Percentiles rank a stretch among this genome's conserved stretches.
phyloP scores from a whole-genome alignment of 257 asterid genomes.

The Leptodermis oblonga region DNA sequence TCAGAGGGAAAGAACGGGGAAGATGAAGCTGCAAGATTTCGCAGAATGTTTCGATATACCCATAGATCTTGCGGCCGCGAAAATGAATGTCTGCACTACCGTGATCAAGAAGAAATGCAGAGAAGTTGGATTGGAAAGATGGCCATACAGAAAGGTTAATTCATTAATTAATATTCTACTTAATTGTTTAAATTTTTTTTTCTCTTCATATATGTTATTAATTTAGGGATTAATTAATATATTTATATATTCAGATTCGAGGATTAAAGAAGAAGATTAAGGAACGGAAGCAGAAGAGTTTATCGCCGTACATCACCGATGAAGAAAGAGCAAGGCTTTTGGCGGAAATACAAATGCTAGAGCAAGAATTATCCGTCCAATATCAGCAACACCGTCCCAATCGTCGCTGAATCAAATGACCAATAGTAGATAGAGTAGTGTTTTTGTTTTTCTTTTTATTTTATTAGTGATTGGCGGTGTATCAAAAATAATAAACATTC shows the following conservation, averaged over 20 bases:
- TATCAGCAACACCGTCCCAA: constrained; percentile 26
- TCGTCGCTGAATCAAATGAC: too few relatives aligned
- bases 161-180: too few relatives aligned
- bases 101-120: constrained; percentile 67
- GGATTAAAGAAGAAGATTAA: constrained; percentile 37
- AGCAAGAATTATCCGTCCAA: constrained; percentile 23
- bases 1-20: constrained; percentile 70
- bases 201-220: too few relatives aligned
- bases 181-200: too few relatives aligned
- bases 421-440: too few relatives aligned
- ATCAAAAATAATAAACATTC: too few relatives aligned
- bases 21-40: constrained; percentile 46
- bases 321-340: constrained; percentile 24
- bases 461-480: too few relatives aligned
- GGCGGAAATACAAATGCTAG: constrained; percentile 36
- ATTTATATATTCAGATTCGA: constrained; percentile 60
- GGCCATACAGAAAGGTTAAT: constrained; percentile 73
- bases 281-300: constrained; percentile 15
- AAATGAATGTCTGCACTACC: constrained; percentile 48
- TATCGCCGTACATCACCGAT: constrained; percentile 23
- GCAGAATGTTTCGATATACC: constrained; percentile 47
- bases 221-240: too few relatives aligned
- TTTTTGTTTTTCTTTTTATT: too few relatives aligned
- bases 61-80: constrained; percentile 33
- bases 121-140: constrained; percentile 46